phyloP scores from a whole-genome alignment of 768 basidiomycete genomes.

The Mycena latifolia region DNA sequence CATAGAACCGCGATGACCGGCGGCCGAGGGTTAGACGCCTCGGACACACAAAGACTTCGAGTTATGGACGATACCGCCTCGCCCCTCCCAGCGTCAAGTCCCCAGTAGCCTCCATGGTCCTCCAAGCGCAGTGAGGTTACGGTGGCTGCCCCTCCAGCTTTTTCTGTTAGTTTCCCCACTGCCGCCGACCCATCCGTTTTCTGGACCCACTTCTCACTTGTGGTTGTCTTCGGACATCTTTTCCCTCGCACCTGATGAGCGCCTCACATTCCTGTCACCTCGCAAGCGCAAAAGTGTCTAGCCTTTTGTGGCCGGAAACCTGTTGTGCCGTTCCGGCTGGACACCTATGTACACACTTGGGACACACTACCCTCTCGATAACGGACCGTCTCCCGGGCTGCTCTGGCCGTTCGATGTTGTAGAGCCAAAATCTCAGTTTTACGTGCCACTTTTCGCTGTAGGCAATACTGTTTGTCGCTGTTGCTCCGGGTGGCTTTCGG shows the following conservation, averaged over 20 bases:
- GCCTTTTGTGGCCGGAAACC: neutral
- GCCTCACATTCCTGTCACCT: neutral
- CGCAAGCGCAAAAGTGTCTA: neutral
- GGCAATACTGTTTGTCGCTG: conserved; percentile 4
- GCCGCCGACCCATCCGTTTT: too few species aligned
- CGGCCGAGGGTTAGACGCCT: neutral
- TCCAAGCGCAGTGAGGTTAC: neutral
- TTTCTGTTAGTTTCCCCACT: too few species aligned
- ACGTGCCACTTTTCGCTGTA: too few species aligned
- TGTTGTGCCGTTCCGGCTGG: neutral
- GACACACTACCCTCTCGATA: neutral
- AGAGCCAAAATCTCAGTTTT: too few species aligned
- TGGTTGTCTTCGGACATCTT: conserved; percentile 4
- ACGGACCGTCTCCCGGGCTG: too few species aligned
- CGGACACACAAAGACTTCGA: neutral
- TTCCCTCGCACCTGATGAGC: neutral
- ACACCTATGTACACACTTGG: neutral
- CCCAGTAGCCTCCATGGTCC: neutral
- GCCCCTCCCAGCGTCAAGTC: neutral
- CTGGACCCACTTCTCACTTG: neutral
- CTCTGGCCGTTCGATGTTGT: too few species aligned
- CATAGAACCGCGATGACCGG: neutral
- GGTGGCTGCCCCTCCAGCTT: neutral
- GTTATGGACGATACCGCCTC: too few species aligned
- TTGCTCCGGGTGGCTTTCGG: conserved; percentile 1